Evolutionary conservation across 768 basidiomycete genomes (phyloP).

Genomic region (Pholiota microspora): DNA sequence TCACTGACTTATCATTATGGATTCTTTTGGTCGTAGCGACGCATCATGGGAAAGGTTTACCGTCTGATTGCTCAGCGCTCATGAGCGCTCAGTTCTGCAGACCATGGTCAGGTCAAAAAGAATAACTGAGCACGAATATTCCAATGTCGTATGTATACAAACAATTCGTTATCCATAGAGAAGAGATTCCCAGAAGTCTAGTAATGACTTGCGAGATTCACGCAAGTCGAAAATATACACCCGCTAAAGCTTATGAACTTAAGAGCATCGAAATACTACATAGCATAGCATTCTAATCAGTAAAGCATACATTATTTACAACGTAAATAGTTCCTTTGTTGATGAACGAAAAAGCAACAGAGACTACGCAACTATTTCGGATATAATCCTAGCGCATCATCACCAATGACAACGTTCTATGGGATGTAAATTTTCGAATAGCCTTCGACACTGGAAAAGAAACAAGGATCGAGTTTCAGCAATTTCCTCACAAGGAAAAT

Average conservation of each 20-base stretch:
- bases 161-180: no score
- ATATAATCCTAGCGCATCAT: background rate
- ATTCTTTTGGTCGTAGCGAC: background rate
- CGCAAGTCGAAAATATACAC: no score
- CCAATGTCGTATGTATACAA: no score
- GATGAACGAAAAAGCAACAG: background rate
- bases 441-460: constrained; percentile 41
- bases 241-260: no score
- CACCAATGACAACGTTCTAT: constrained; percentile 20
- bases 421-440: constrained; percentile 66
- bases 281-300: background rate
- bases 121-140: no score
- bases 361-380: background rate
- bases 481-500: constrained; percentile 21
- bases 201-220: no score
- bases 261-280: no score
- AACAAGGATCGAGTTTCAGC: no score
- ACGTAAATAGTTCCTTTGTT: background rate
- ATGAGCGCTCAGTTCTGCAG: no score
- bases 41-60: background rate
- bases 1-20: no score
- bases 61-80: background rate
- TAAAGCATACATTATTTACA: background rate
- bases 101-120: no score
- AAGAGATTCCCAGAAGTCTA: no score